phyloP scores from a whole-genome alignment of 495 filamentous ascomycete genomes.

The Aspergillus mulundensis region DNA sequence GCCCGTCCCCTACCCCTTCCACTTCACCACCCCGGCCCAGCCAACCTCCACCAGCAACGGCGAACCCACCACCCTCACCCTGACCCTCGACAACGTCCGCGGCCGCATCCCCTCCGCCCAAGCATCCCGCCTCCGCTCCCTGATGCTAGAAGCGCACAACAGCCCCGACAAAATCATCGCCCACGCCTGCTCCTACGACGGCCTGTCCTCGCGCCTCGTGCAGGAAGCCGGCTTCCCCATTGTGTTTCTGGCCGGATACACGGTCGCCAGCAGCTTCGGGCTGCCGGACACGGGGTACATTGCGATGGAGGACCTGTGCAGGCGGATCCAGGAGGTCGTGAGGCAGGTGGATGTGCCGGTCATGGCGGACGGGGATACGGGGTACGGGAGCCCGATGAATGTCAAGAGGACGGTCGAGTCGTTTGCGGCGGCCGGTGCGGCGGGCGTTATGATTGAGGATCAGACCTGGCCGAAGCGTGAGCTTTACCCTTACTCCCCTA shows the following conservation, averaged over 20 bases:
- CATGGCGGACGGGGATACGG: slow-evolving; percentile 40
- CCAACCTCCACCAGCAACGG: neutral
- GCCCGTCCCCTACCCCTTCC: neutral
- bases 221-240: slow-evolving; percentile 41
- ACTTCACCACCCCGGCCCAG: slow-evolving; percentile 3
- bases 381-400: slow-evolving; percentile 42
- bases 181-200: slow-evolving; percentile 37
- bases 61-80: neutral
- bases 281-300: slow-evolving; percentile 44
- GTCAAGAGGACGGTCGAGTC: slow-evolving; percentile 37
- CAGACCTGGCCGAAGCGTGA: slow-evolving; percentile 39
- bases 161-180: slow-evolving; percentile 36
- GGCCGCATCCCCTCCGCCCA: slow-evolving; percentile 31
- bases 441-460: slow-evolving; percentile 42
- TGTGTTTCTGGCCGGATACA: slow-evolving; percentile 34
- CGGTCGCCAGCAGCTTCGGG: slow-evolving; percentile 29
- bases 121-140: slow-evolving; percentile 28
- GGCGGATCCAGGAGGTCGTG: slow-evolving; percentile 35
- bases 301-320: slow-evolving; percentile 39
- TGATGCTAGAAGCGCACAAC: slow-evolving; percentile 29
- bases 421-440: slow-evolving; percentile 34
- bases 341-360: slow-evolving; percentile 32
- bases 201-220: slow-evolving; percentile 35
- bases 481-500: neutral
- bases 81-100: slow-evolving; percentile 19